Conservation (phyloP, 2,329 filamentous ascomycete genomes). For the Macrophomina pseudophaseolina region DNA sequence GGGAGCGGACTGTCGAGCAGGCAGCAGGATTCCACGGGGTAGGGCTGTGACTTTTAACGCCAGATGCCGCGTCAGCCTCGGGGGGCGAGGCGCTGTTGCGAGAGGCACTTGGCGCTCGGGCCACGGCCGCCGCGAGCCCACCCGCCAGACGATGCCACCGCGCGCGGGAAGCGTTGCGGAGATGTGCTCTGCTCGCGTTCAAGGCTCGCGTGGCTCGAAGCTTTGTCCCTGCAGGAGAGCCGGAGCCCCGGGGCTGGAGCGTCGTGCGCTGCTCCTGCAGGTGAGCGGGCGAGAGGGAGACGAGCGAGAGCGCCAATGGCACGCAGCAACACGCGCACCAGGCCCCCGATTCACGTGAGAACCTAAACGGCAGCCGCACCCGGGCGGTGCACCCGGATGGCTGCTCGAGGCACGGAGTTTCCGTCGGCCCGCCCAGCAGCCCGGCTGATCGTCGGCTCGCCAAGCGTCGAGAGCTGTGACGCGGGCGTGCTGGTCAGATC, state of each 20-base stretch:
- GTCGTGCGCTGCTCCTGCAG: background rate
- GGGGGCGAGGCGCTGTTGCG: conserved; percentile 22
- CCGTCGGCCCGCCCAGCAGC: conserved; percentile 1
- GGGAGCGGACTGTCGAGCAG: conserved; percentile 19
- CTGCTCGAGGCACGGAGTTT: background rate
- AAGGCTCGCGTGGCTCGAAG: background rate
- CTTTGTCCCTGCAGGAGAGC: conserved; percentile 4
- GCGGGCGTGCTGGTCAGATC: background rate
- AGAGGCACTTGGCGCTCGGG: conserved; percentile 18
- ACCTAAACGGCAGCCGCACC: too few relatives aligned
- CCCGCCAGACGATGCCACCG: conserved; percentile 7
- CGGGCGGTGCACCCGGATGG: background rate
- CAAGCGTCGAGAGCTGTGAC: conserved; percentile 7
- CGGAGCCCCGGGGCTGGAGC: background rate
- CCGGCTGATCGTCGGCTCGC: background rate
- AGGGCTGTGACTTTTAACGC: conserved; percentile 26
- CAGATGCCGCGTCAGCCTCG: conserved; percentile 24
- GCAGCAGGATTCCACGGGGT: conserved; percentile 27
- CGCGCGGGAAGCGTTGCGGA: background rate
- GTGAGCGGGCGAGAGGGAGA: background rate
- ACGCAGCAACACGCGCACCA: background rate
- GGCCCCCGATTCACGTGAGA: background rate
- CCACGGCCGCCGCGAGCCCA: background rate
- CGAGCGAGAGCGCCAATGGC: background rate
- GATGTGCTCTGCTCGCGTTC: background rate